phyloP scores from a whole-genome alignment of 2,329 filamentous ascomycete species.

The Aspergillus ruber region DNA sequence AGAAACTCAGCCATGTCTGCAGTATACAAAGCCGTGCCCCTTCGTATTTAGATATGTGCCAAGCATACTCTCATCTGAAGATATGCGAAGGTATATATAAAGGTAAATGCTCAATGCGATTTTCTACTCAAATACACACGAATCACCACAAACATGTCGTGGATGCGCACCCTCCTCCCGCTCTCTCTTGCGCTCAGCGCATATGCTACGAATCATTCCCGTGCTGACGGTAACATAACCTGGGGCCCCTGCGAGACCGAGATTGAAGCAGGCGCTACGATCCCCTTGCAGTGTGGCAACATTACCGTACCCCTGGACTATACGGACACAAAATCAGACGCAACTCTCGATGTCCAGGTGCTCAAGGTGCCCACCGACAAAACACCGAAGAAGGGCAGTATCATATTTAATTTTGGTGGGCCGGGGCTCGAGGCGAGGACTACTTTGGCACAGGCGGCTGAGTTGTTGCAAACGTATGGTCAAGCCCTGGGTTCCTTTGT shows the following conservation, averaged over 20 bases:
- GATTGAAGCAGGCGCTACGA: neutral
- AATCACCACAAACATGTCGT: too few relatives aligned
- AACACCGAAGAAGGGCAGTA: neutral
- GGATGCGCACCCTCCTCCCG: neutral
- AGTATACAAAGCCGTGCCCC: too few relatives aligned
- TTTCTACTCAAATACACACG: too few relatives aligned
- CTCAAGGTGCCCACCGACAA: slow-evolving; percentile 1
- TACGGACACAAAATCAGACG: neutral
- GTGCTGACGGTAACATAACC: neutral
- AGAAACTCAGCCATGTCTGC: too few relatives aligned
- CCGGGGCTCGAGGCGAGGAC: neutral
- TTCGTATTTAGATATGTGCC: too few relatives aligned
- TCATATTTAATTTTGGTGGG: slow-evolving; percentile 3
- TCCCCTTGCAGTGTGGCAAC: neutral
- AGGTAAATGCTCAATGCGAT: too few relatives aligned
- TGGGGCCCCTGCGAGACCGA: neutral
- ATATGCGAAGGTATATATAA: too few relatives aligned
- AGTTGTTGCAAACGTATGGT: neutral
- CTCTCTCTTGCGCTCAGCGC: slow-evolving; percentile 1
- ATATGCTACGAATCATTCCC: neutral
- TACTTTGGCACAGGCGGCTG: neutral
- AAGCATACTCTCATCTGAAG: too few relatives aligned
- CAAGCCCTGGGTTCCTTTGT: neutral
- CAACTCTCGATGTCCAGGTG: neutral
- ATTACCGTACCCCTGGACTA: slow-evolving; percentile 3